Percentiles rank a stretch among this genome's conserved stretches.
These are phyloP conservation scores for Kokia cookei DNA, from an alignment of 441 rosid species.

Conservation along the genomic window DNA sequence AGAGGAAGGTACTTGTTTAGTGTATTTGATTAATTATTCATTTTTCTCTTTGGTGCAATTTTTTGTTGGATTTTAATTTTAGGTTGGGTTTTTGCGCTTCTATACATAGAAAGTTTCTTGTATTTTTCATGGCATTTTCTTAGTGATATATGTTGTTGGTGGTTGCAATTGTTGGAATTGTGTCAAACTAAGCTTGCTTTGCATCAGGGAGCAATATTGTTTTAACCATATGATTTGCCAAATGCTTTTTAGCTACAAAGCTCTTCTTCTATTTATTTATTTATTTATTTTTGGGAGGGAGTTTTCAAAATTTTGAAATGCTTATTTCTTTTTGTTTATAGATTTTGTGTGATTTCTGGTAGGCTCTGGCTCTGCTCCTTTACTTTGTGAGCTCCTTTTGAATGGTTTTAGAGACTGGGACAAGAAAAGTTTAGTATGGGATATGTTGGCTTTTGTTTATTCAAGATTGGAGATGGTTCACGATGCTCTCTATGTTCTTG, in stretches of 20 bases:
- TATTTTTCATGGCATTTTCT: not conserved
- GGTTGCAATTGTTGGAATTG: not conserved
- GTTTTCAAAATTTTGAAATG: not conserved
- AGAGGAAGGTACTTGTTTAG: conserved; percentile 45
- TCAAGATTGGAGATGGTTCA: conserved; percentile 63
- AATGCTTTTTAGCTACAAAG: not conserved
- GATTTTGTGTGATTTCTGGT: conserved; percentile 36
- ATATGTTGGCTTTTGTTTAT: conserved; percentile 56
- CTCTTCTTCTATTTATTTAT: not conserved
- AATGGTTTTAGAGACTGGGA: conserved; percentile 42
- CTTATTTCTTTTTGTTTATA: conserved; percentile 23
- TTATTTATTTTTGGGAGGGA: not conserved
- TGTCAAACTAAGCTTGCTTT: conserved; percentile 6
- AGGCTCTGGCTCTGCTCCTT: conserved; percentile 70
- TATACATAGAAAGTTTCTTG: not conserved
- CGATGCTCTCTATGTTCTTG: conserved; percentile 62
- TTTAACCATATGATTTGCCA: not conserved
- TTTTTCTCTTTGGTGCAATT: not conserved
- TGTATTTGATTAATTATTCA: not conserved
- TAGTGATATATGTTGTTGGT: not conserved
- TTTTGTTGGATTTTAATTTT: not conserved
- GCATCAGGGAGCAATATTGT: not conserved
- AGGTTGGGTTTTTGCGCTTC: not conserved
- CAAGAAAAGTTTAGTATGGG: conserved; percentile 60
- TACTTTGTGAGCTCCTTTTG: conserved; percentile 46